Evolutionary conservation across 371 early-diverging fungal genomes (phyloP).

Genomic region (Mortierella sp.): DNA sequence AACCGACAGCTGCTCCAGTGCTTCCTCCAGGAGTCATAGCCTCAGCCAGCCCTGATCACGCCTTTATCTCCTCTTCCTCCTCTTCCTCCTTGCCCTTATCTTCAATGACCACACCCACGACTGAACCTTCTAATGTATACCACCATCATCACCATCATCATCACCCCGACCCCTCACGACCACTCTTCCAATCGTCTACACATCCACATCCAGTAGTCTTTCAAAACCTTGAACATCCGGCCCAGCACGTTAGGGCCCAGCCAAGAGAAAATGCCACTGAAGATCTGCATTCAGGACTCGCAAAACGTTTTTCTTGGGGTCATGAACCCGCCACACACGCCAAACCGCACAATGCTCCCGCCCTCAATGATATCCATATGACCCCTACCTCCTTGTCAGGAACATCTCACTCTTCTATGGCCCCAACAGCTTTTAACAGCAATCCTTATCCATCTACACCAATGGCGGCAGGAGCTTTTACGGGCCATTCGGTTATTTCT

Average conservation of each 20-base stretch:
- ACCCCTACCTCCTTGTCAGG: background rate
- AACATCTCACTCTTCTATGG: too few relatives aligned
- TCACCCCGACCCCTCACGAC: background rate
- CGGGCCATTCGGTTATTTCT: background rate
- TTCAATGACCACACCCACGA: too few relatives aligned
- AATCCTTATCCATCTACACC: background rate
- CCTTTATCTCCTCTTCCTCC: background rate
- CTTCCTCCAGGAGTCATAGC: background rate
- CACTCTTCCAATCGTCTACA: background rate
- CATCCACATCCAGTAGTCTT: conserved; percentile 34
- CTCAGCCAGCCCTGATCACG: background rate
- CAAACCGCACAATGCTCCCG: conserved; percentile 57
- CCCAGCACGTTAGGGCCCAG: conserved; percentile 83
- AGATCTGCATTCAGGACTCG: conserved; percentile 72
- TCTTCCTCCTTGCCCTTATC: conserved; percentile 1
- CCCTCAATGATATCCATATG: conserved; percentile 12
- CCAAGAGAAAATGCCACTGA: conserved; percentile 85
- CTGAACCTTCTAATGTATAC: too few relatives aligned
- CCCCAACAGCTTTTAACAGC: background rate
- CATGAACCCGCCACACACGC: conserved; percentile 84
- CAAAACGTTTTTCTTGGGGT: conserved; percentile 81
- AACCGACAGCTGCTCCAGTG: background rate
- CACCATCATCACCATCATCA: too few relatives aligned
- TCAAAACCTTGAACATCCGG: conserved; percentile 74
- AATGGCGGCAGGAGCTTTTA: background rate